Percentiles rank a stretch among this genome's conserved stretches.
Evolutionary conservation across 345 rosid genomes (phyloP).

Genomic region (Kernera saxatilis): DNA sequence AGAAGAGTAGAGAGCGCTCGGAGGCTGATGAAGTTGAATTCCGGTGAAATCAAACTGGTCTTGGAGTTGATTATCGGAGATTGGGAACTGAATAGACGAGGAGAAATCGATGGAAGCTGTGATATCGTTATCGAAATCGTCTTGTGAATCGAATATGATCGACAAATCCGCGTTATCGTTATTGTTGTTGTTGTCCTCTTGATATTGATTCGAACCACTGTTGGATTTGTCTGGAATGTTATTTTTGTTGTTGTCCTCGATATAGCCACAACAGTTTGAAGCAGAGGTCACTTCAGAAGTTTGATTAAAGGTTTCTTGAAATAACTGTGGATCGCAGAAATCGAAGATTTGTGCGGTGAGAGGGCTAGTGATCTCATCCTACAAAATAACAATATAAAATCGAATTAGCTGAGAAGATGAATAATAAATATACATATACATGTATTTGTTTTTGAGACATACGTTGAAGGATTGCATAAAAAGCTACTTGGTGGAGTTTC

Average conservation of each 20-base stretch:
- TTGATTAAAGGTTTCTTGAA: conserved; percentile 55
- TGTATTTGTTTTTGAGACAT: background rate
- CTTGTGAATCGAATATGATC: conserved; percentile 56
- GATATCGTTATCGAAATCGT: conserved; percentile 75
- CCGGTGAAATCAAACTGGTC: conserved; percentile 61
- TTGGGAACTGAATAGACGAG: conserved; percentile 49
- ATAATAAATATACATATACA: background rate
- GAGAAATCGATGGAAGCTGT: conserved; percentile 89
- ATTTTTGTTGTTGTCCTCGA: conserved; percentile 36
- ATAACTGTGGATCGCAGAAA: conserved; percentile 61
- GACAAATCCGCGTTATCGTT: conserved; percentile 39
- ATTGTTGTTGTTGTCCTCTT: conserved; percentile 22
- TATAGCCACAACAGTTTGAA: conserved; percentile 52
- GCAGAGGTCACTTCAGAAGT: conserved; percentile 70
- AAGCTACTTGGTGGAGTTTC: background rate
- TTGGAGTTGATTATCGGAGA: conserved; percentile 40
- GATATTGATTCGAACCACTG: conserved; percentile 25
- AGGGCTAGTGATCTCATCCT: conserved; percentile 83
- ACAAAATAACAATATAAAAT: conserved; percentile 19
- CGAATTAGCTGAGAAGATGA: background rate
- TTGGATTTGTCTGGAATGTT: conserved; percentile 22
- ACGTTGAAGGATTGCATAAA: conserved; percentile 26
- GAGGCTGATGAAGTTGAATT: conserved; percentile 25
- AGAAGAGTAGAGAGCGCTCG: conserved; percentile 18
- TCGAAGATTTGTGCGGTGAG: conserved; percentile 65